Evolutionary conservation across 148 eudicot species (phyloP).

Genomic region (Rhododendron mucronatum): DNA sequence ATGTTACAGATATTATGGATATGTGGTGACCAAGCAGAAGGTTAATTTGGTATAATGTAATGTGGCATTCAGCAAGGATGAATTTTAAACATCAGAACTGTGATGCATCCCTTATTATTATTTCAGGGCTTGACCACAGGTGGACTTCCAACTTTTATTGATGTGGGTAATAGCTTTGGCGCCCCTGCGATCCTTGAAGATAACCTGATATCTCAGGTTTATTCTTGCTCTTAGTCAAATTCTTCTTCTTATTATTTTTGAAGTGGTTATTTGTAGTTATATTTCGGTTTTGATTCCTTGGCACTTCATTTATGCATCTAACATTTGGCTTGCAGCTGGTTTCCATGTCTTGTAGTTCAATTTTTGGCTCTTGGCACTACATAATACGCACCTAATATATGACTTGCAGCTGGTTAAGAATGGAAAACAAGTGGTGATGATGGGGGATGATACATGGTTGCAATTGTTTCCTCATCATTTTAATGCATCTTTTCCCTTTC

Average conservation of each 20-base stretch:
- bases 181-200: constrained; percentile 97
- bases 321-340: not conserved
- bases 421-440: constrained; percentile 95
- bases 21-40: not conserved
- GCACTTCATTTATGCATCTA: not conserved
- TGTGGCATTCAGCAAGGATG: not conserved
- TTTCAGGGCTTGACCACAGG: constrained; percentile 97
- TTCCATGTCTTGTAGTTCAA: not conserved
- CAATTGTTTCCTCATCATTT: constrained; percentile 94
- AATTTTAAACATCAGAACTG: not conserved
- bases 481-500: constrained; percentile 74
- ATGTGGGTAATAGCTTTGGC: constrained; percentile 97
- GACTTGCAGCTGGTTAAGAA: constrained; percentile 64
- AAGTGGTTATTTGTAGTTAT: not conserved
- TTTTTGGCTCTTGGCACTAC: not conserved
- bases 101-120: constrained; percentile 4
- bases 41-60: not conserved
- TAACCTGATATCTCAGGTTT: constrained; percentile 83
- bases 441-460: constrained; percentile 99
- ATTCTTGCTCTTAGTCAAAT: constrained; percentile 2
- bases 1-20: not conserved
- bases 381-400: not conserved
- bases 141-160: constrained; percentile 96
- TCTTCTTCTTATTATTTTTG: not conserved
- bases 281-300: not conserved